phyloP scores from a whole-genome alignment of 164 flowering plant genomes.

The Vitis labrusca region DNA sequence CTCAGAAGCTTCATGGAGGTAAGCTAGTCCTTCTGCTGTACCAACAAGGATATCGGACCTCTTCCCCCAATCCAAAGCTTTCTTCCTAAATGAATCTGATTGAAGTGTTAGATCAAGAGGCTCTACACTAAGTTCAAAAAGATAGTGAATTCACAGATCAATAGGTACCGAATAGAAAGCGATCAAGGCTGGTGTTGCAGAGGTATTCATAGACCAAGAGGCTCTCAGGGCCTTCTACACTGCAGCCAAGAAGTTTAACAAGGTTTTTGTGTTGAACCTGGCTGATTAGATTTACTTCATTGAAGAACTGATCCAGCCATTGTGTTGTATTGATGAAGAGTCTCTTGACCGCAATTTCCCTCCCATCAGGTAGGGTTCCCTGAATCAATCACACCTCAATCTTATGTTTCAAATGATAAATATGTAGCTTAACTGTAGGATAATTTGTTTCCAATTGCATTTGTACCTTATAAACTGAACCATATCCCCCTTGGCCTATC shows the following conservation, averaged over 20 bases:
- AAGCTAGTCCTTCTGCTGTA: conserved; percentile 56
- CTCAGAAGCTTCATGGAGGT: conserved; percentile 52
- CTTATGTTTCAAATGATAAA: no score
- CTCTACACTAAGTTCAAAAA: not conserved
- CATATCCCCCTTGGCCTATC: conserved; percentile 86
- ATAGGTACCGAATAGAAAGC: conserved; percentile 64
- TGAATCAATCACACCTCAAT: conserved; percentile 15
- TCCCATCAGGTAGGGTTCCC: conserved; percentile 79
- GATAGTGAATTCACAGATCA: no score
- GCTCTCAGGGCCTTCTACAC: conserved; percentile 78
- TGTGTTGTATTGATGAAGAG: conserved; percentile 71
- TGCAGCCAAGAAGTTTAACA: conserved; percentile 71
- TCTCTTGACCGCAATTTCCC: conserved; percentile 80
- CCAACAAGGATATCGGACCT: conserved; percentile 51
- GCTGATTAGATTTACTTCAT: conserved; percentile 76
- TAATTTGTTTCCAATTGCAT: not conserved
- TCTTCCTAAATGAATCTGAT: conserved; percentile 62
- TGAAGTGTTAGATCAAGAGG: not conserved
- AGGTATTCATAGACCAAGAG: conserved; percentile 71
- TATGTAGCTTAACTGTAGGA: not conserved
- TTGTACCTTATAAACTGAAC: conserved; percentile 70
- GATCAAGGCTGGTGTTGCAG: conserved; percentile 67
- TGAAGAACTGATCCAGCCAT: conserved; percentile 70
- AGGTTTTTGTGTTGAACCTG: conserved; percentile 72
- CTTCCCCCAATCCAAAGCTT: conserved; percentile 59